Evolutionary conservation across 1,284 basidiomycete genomes (phyloP).

Genomic region (Fomitopsis pinicola): DNA sequence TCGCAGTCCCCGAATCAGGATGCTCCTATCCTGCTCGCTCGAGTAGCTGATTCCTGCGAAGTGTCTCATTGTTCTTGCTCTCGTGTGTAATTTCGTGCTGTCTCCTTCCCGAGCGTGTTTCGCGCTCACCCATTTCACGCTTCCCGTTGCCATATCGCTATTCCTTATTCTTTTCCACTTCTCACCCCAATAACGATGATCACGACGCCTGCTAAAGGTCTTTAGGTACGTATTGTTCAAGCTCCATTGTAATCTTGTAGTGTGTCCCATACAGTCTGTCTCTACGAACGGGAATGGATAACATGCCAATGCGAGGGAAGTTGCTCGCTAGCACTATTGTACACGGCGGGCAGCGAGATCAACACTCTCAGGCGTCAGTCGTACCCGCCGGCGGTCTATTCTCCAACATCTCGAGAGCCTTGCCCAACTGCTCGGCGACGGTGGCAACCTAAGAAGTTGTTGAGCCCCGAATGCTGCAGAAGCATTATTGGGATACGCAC

Average conservation of each 20-base stretch:
- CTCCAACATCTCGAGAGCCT: background rate
- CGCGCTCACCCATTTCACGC: background rate
- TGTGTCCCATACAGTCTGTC: background rate
- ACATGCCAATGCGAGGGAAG: background rate
- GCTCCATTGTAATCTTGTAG: slow-evolving; percentile 2
- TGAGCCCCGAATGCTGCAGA: background rate
- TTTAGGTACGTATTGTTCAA: slow-evolving; percentile 2
- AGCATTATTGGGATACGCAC: slow-evolving; percentile 34
- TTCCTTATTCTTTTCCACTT: background rate
- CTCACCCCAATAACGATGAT: background rate
- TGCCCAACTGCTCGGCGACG: slow-evolving; percentile 2
- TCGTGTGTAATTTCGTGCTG: background rate
- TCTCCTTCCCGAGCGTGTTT: background rate
- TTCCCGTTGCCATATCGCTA: slow-evolving; percentile 1
- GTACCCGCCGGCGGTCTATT: background rate
- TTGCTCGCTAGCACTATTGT: background rate
- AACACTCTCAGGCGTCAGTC: background rate
- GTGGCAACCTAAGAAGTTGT: background rate
- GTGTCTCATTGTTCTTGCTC: background rate
- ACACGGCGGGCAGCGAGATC: too few relatives aligned
- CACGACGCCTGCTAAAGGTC: background rate
- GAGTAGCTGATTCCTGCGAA: background rate
- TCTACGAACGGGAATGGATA: background rate
- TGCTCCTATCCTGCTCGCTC: background rate
- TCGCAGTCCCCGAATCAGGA: background rate